Base-by-base conservation (phyloP, 1,284 basidiomycete genomes). In the Malassezia obtusa region DNA sequence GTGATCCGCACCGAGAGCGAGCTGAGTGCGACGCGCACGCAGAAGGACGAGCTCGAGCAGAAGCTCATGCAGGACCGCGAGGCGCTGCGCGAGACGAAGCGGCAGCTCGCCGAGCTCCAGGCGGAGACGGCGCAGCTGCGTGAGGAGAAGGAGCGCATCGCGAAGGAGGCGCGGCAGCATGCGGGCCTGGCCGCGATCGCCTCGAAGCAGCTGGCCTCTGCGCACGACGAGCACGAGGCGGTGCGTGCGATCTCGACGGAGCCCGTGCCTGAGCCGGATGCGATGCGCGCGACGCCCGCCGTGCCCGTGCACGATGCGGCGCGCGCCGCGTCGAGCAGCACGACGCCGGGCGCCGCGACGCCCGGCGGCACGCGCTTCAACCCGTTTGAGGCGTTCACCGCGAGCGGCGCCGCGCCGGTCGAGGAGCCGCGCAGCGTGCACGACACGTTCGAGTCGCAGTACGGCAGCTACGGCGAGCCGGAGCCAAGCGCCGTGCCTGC, bases 81-180 rank as follows among this genome's bases (percentile, higher is more conserved):
- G 74, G 91, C 96, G 58, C 83, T 88, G 1, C 80, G 92, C 36
- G 87, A 84, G 26, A 77, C 95, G 57, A 85, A 95, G 69, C 83
- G 83, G 63, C 83, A 81, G 65, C 85, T 92, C 82, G 77, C 83
- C 22, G 88, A 91, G 69, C 80, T 84, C 15, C 83, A 84, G 24
- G 80, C 83, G 54, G 83, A 90, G 75, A 84, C 84, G 38, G 82
- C 84, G 40, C 74, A 77, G 8, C 74, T 86, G 50, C 90, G 86
- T 76, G 78, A 77, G 9, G 83, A 86, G 60, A 77, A 90, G 37
- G 94, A 96, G 74, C 91, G 88, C 77, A 75, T 83, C 43, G 89
- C 84, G 77, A 95, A 90, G 76, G 90, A 96, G 45, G 87, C 87
- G 0, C 85, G 94, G 71, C 89, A 94, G 73, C 90, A 96, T 76